Evolutionary conservation across 1,284 basidiomycete genomes (phyloP).

Genomic region (Ceratobasidium sp.): DNA sequence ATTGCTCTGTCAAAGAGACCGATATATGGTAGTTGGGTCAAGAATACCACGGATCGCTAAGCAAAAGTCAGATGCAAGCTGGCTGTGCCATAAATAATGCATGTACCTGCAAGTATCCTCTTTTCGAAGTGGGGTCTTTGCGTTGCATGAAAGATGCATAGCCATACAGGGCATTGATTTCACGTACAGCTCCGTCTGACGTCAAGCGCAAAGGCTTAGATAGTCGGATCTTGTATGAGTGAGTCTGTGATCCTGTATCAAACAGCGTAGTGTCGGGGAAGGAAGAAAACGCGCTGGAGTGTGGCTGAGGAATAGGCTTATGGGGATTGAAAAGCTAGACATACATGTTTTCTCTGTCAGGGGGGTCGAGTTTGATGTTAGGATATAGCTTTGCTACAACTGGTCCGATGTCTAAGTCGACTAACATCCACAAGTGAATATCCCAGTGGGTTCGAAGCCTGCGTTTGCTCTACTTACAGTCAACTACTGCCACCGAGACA

Average conservation of each 20-base stretch:
- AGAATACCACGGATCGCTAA: constrained; percentile 85
- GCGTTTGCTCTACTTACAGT: constrained; percentile 55
- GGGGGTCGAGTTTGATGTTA: constrained; percentile 66
- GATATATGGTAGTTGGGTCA: constrained; percentile 86
- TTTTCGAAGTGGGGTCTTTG: constrained; percentile 72
- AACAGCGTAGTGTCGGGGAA: constrained; percentile 92
- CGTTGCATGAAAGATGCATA: constrained; percentile 84
- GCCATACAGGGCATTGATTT: constrained; percentile 69
- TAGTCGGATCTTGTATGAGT: constrained; percentile 75
- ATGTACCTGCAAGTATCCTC: constrained; percentile 87
- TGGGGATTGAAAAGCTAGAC: constrained; percentile 51
- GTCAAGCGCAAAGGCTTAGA: constrained; percentile 53
- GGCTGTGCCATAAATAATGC: constrained; percentile 1
- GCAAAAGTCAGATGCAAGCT: constrained; percentile 23
- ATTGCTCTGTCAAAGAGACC: constrained; percentile 80
- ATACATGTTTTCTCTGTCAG: constrained; percentile 86
- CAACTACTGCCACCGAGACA: constrained; percentile 80
- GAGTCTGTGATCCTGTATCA: constrained; percentile 74
- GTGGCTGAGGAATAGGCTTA: constrained; percentile 43
- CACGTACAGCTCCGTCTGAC: constrained; percentile 63
- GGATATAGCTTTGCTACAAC: constrained; percentile 80
- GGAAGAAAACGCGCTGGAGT: constrained; percentile 85
- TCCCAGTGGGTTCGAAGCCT: constrained; percentile 7
- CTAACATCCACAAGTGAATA: constrained; percentile 55
- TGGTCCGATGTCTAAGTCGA: constrained; percentile 90